Base-by-base conservation (phyloP, 768 basidiomycete species). In the Mycena crocata region DNA sequence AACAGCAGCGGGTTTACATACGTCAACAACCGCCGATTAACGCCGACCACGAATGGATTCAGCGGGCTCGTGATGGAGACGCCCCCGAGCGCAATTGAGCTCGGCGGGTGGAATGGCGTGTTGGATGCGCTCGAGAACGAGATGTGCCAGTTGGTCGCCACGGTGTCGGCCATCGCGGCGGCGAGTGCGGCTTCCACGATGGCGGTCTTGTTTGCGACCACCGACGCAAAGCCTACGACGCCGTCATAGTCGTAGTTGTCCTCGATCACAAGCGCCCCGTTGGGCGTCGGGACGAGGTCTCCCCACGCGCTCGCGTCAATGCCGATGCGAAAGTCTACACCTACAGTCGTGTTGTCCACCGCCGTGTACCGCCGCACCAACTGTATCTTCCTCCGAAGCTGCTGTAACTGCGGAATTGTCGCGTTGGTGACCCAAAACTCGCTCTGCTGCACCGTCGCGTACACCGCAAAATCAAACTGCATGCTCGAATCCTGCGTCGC, bases 321-420 rank as follows among this genome's bases (percentile, higher is more conserved):
- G 2, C 61, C 50, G 40, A 62, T 54, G 31, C 37, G 17, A n/a
- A 13, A 28, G 9, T 30, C 35, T 3, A 19, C 23, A 17, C 51
- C 26, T 21, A 28, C 24, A 42, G 24, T 57, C 14, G 14, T 31
- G 35, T 37, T 39, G 51, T 5, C 31, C 37, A 17, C 44, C 1
- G 30, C 35, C 9, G 23, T 10, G 23, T 50, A 62, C 17, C 49
- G 60, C 3, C 48, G 48, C 24, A 61, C 2, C 28, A 61, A 34
- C 59, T 61, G 59, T 14, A 61, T 61, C 24, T 50, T 61, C 32
- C 59, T 48, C 21, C 59, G 59, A 37, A 61, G 9, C 23, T 48
- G 19, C 6, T 30, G 7, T 10, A 61, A 48, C 31, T 34, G 21
- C 21, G 59, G 59, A 21, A 61, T 61, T 19, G 59, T 50, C 2